phyloP scores from a whole-genome alignment of 768 basidiomycete species.

The Hydnomerulius pinastri region DNA sequence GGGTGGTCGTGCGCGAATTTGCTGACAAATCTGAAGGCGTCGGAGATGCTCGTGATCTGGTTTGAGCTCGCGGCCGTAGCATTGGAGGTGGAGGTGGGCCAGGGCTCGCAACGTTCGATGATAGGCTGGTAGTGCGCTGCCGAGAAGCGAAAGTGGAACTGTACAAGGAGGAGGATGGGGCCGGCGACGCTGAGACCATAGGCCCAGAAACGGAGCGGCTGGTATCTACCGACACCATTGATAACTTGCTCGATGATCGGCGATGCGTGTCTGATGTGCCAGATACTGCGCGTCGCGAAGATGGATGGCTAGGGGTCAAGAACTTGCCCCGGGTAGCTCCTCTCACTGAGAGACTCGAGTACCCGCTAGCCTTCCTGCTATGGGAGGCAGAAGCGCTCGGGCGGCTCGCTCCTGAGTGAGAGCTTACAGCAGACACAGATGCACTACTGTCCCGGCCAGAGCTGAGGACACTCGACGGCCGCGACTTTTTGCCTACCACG shows the following conservation, averaged over 20 bases:
- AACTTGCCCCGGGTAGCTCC: conserved; percentile 42
- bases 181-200: conserved; percentile 39
- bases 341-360: conserved; percentile 32
- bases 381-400: conserved; percentile 13
- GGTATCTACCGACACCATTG: conserved; percentile 43
- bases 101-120: conserved; percentile 42
- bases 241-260: conserved; percentile 62
- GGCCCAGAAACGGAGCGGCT: conserved; percentile 75
- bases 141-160: conserved; percentile 81
- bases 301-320: conserved; percentile 45
- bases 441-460: conserved; percentile 61
- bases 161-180: conserved; percentile 41
- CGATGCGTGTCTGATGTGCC: conserved; percentile 44
- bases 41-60: conserved; percentile 56
- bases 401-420: conserved; percentile 22
- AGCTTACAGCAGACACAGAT: conserved; percentile 46
- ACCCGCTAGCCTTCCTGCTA: conserved; percentile 28
- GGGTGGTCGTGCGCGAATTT: conserved; percentile 48
- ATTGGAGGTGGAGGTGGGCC: conserved; percentile 33
- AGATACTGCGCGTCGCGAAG: conserved; percentile 52
- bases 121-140: conserved; percentile 72
- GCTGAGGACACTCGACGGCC: conserved; percentile 65
- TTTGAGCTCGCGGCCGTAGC: conserved; percentile 42
- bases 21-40: conserved; percentile 61
- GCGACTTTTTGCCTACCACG: conserved; percentile 59